Conservation (phyloP, 331 rosid genomes). For the Acacia concinna region DNA sequence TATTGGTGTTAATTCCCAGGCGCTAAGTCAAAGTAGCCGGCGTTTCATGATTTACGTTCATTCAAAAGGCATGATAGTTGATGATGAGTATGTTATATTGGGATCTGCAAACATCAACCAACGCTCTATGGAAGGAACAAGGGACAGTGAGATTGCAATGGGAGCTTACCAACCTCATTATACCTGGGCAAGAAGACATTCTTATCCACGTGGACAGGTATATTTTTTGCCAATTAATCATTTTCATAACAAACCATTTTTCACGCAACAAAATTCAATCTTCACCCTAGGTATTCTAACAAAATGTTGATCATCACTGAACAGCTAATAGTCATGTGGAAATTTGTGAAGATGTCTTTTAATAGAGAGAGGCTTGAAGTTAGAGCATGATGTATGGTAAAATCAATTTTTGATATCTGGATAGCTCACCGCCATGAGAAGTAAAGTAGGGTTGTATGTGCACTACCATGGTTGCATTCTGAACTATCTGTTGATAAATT, state of each 20-base stretch:
- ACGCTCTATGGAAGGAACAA: slow-evolving; percentile 97
- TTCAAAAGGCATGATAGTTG: slow-evolving; percentile 97
- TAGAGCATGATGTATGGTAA: neutral
- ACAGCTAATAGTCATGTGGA: neutral
- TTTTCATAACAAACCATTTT: slow-evolving; percentile 22
- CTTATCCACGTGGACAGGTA: slow-evolving; percentile 85
- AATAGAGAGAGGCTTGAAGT: neutral
- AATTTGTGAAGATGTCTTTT: neutral
- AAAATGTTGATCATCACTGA: neutral
- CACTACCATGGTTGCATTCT: neutral
- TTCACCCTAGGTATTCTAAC: slow-evolving; percentile 7
- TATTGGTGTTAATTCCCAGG: slow-evolving; percentile 56
- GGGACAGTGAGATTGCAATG: slow-evolving; percentile 99
- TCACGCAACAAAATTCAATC: neutral
- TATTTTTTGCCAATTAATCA: slow-evolving; percentile 6
- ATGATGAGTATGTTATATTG: slow-evolving; percentile 85
- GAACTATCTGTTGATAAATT: neutral
- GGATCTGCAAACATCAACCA: slow-evolving; percentile 99
- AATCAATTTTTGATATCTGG: slow-evolving; percentile 3
- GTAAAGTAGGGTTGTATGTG: neutral
- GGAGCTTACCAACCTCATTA: slow-evolving; percentile 88
- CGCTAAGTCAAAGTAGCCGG: slow-evolving; percentile 59
- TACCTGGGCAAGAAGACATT: slow-evolving; percentile 75
- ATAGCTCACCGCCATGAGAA: neutral
- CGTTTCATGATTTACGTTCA: slow-evolving; percentile 98